Conservation (phyloP, 2,329 filamentous ascomycete species). For the Pochonia chlamydosporia region DNA sequence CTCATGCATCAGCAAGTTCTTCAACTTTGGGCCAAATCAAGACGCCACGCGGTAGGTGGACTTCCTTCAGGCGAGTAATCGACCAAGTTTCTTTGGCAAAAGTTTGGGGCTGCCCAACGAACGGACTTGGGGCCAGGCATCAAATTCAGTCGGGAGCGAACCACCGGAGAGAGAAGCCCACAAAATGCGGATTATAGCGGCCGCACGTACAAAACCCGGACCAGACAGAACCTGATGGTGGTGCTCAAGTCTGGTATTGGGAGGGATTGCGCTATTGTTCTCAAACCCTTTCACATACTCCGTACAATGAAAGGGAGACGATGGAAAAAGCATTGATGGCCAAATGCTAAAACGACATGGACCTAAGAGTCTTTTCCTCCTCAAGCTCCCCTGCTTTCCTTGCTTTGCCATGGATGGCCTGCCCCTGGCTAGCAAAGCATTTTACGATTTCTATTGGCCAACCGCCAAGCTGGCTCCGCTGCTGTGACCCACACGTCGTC, state of each 20-base stretch:
- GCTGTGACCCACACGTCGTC: background rate
- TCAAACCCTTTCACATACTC: no score
- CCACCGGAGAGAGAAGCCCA: no score
- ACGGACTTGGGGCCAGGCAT: background rate
- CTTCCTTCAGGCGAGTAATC: background rate
- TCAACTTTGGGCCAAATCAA: conserved; percentile 3
- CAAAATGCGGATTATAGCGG: no score
- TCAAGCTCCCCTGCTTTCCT: background rate
- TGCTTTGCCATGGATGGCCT: background rate
- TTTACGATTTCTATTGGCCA: background rate
- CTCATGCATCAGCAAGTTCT: no score
- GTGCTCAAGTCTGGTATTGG: no score
- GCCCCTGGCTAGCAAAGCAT: background rate
- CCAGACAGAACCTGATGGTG: no score
- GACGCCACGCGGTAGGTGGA: conserved; percentile 7
- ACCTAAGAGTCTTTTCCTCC: no score
- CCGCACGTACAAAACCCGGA: no score
- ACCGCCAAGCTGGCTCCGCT: background rate
- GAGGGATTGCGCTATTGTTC: no score
- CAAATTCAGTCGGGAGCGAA: background rate
- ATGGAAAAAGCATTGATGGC: no score
- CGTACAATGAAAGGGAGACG: no score
- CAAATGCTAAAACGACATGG: no score
- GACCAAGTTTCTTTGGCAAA: background rate
- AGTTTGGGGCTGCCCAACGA: background rate